Evolutionary conservation across 352 stramenopile species (phyloP).

Genomic region (Hyaloperonospora arabidopsidis): DNA sequence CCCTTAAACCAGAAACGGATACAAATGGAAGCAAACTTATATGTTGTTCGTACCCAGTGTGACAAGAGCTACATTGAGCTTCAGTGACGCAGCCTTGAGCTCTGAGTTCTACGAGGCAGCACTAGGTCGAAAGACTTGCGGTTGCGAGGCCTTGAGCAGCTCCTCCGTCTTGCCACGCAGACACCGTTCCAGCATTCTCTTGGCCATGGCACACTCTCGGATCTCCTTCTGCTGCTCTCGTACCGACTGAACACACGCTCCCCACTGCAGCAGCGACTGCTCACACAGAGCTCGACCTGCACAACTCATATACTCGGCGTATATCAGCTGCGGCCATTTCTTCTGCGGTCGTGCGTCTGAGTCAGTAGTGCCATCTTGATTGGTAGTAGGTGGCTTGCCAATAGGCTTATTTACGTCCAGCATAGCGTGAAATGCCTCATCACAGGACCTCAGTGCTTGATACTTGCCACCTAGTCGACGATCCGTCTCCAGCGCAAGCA

Average conservation of each 20-base stretch:
- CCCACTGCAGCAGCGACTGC: slow-evolving; percentile 43
- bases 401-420: slow-evolving; percentile 18
- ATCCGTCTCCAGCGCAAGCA: slow-evolving; percentile 37
- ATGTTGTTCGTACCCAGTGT: slow-evolving; percentile 21
- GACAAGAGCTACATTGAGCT: slow-evolving; percentile 6
- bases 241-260: slow-evolving; percentile 40
- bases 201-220: slow-evolving; percentile 38
- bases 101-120: slow-evolving; percentile 12
- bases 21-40: slow-evolving; percentile 26
- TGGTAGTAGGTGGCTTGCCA: background rate
- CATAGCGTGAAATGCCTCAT: slow-evolving; percentile 45
- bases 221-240: slow-evolving; percentile 32
- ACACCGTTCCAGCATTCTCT: slow-evolving; percentile 69
- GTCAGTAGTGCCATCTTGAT: background rate
- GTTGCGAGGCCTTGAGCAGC: slow-evolving; percentile 54
- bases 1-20: slow-evolving; percentile 33
- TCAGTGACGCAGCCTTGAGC: background rate
- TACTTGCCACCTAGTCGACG: slow-evolving; percentile 36
- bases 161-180: slow-evolving; percentile 54
- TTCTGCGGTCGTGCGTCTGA: slow-evolving; percentile 19
- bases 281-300: slow-evolving; percentile 43
- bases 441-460: slow-evolving; percentile 41
- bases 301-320: slow-evolving; percentile 61
- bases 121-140: slow-evolving; percentile 47
- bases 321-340: slow-evolving; percentile 38